A percentile compares a stretch with the other conserved stretches of the same genome.
Conservation (phyloP, 1,139 yeast species). For the Yamadazyma buinensis region DNA sequence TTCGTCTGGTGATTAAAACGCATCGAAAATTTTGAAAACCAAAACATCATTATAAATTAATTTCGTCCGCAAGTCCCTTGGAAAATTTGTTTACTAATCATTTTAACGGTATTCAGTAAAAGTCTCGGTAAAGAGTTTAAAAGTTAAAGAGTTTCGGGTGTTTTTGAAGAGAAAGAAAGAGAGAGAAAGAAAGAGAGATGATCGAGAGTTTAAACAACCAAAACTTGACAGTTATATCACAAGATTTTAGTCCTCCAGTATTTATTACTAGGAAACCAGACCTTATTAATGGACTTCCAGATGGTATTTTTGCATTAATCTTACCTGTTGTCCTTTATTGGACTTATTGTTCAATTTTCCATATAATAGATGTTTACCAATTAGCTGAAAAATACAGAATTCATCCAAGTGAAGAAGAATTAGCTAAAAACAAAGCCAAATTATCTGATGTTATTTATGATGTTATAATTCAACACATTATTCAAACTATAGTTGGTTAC, state of each 20-base stretch:
- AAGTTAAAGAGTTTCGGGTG: too few species aligned
- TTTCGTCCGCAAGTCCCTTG: too few species aligned
- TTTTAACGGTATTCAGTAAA: too few species aligned
- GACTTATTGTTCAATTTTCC: conserved; percentile 71
- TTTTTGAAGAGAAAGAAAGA: too few species aligned
- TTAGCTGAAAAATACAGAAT: conserved; percentile 80
- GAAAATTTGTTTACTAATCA: too few species aligned
- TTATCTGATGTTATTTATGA: conserved; percentile 69
- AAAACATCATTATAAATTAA: too few species aligned
- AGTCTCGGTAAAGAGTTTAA: too few species aligned
- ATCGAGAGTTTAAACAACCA: too few species aligned
- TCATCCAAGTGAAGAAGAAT: conserved; percentile 86
- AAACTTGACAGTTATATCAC: conserved; percentile 13
- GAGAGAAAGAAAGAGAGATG: too few species aligned
- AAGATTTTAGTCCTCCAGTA: conserved; percentile 13
- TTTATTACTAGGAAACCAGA: conserved; percentile 26
- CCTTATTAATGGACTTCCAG: conserved; percentile 60
- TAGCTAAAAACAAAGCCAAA: conserved; percentile 69
- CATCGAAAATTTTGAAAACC: too few species aligned
- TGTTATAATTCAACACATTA: conserved; percentile 76
- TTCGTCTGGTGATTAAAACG: too few species aligned
- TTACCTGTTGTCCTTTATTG: conserved; percentile 84
- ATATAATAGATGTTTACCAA: conserved; percentile 66
- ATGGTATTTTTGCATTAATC: conserved; percentile 66
- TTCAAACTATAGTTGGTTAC: conserved; percentile 73